Conservation (phyloP, 2,329 filamentous ascomycete genomes). For the Bisporella sp. region DNA sequence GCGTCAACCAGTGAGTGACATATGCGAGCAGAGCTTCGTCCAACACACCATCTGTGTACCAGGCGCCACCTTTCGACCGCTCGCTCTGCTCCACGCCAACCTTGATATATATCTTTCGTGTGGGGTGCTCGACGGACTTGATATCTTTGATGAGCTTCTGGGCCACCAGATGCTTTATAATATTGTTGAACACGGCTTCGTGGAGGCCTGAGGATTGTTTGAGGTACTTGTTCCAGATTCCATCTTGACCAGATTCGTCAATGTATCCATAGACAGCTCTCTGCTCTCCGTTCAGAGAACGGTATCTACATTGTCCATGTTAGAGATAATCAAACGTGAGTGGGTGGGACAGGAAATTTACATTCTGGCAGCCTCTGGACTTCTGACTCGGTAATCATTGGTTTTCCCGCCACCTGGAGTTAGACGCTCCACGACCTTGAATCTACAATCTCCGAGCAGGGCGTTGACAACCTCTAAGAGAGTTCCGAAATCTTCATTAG, state of each 20-base stretch:
- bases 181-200: conserved; percentile 72
- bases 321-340: conserved; percentile 4
- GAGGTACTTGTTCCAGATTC: conserved; percentile 86
- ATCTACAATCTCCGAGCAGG: conserved; percentile 53
- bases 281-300: conserved; percentile 63
- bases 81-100: conserved; percentile 77
- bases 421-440: conserved; percentile 35
- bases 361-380: conserved; percentile 55
- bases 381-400: conserved; percentile 53
- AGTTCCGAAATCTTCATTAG: conserved; percentile 46
- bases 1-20: conserved; percentile 66
- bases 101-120: conserved; percentile 95
- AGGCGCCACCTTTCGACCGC: conserved; percentile 85
- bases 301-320: conserved; percentile 38
- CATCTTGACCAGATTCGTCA: conserved; percentile 75
- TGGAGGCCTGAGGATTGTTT: conserved; percentile 76
- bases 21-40: conserved; percentile 83
- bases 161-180: conserved; percentile 74
- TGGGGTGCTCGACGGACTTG: conserved; percentile 85
- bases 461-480: conserved; percentile 50
- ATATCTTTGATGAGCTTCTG: conserved; percentile 82
- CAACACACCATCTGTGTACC: conserved; percentile 87
- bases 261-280: conserved; percentile 83
- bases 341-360: conserved; percentile 27
- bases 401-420: conserved; percentile 29